Evolutionary conservation across 139 green algal genomes (phyloP), one percentile per base, ranked within the genome.

Genomic region (Desmodesmus armatus): DNA sequence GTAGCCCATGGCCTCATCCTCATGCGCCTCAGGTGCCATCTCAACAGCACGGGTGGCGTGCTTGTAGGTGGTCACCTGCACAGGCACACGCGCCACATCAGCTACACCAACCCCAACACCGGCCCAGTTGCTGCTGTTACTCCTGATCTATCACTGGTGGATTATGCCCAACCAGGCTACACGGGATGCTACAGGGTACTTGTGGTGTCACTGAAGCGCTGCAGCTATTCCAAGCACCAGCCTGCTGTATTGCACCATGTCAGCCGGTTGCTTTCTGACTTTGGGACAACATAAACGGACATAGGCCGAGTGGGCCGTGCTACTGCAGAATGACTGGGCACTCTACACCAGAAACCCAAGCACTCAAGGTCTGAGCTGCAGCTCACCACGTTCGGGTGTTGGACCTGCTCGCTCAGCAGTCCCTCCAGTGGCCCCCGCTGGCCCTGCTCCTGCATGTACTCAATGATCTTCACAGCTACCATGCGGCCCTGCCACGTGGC

Each of bases 401-500:
- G 63, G 21, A 94, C 47, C 31, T 87, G 81, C 39, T 70, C 33
- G 5, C 43, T 78, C 37, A 92, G 81, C 41, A 87, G 40, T 2
- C 82, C 86, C 84, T 93, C 88, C 63, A 92, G 63, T 33, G 85
- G 29, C 31, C 44, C 62, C 11, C 44, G 41, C 43, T 73, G 44
- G 33, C 71, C 31, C 78, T 83, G 51, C 63, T 73, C 47, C 71
- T 83, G 35, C n/a, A 65, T 9, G 25, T 87, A 87, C 73, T 95
- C 91, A 17, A 96, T 87, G 17, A 96, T 90, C 85, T 97, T 97
- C 25, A 97, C 91, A 0, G 94, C 94, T 41, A 97, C 93, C n/a
- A 82, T 74, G 37, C 87, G 88, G 43, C 92, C 92, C 73, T 95
- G 94, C 94, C 94, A 97, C 40, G 81, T 78, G 37, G 69, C 88